A percentile compares a stretch with the other conserved stretches of the same genome.
Conservation (phyloP, 1,284 basidiomycete species). For the Cystobasidium slooffiae region DNA sequence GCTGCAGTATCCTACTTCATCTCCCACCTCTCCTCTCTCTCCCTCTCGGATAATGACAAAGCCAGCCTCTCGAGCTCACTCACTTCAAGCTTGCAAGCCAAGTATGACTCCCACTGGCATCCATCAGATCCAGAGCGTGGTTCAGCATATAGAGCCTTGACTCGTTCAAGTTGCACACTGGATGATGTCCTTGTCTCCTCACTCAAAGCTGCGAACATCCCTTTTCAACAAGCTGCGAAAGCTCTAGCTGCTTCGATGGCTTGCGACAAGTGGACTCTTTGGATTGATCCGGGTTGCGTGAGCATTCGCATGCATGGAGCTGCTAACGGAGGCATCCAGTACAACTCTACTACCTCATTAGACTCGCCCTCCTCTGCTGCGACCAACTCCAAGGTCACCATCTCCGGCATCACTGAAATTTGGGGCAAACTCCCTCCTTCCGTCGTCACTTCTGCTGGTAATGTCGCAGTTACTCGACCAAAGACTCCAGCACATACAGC, state of each 20-base stretch:
- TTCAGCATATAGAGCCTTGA: constrained; percentile 51
- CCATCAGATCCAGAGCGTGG: constrained; percentile 50
- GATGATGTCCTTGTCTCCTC: constrained; percentile 41
- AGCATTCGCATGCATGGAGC: constrained; percentile 47
- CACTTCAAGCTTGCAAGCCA: constrained; percentile 27
- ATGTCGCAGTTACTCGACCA: constrained; percentile 4
- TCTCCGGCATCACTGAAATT: constrained; percentile 49
- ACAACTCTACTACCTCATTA: constrained; percentile 1
- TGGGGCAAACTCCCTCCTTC: constrained; percentile 49
- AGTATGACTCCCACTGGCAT: constrained; percentile 52
- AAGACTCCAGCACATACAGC: constrained; percentile 24
- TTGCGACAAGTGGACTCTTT: constrained; percentile 52
- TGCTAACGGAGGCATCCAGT: not conserved
- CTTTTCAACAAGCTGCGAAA: constrained; percentile 10
- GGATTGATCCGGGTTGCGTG: constrained; percentile 54
- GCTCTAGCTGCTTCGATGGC: constrained; percentile 12
- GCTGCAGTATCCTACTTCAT: constrained; percentile 9
- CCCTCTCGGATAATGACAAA: not conserved
- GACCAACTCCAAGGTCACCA: not conserved
- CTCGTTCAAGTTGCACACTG: constrained; percentile 19
- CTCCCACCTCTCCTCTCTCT: constrained; percentile 26
- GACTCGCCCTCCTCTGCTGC: not conserved
- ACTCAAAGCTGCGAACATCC: constrained; percentile 2
- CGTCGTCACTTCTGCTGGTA: constrained; percentile 28
- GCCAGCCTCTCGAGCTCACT: constrained; percentile 1